Evolutionary conservation across 495 filamentous ascomycete genomes (phyloP).

Genomic region (Evernia prunastri): DNA sequence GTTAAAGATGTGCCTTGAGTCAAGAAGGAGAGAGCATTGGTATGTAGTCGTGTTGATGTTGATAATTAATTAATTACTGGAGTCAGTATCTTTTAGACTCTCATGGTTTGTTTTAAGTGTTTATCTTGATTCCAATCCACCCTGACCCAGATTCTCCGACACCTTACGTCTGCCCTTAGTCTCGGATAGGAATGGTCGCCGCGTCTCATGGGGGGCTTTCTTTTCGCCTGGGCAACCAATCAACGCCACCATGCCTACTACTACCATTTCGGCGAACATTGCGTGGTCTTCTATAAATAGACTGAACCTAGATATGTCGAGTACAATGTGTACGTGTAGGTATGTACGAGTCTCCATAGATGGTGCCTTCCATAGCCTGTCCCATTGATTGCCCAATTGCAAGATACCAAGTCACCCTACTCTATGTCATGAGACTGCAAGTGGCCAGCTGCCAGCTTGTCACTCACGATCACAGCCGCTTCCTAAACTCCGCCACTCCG

Average conservation of each 20-base stretch:
- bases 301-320: too few relatives aligned
- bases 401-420: neutral
- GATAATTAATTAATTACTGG: too few relatives aligned
- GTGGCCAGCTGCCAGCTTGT: too few relatives aligned
- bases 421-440: neutral
- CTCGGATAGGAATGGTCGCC: neutral
- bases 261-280: neutral
- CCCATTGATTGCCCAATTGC: too few relatives aligned
- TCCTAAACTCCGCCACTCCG: neutral
- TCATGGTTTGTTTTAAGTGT: too few relatives aligned
- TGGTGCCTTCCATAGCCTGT: too few relatives aligned
- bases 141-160: neutral
- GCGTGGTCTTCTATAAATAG: too few relatives aligned
- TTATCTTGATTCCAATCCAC: neutral
- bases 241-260: neutral
- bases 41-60: neutral
- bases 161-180: neutral
- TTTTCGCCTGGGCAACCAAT: constrained; percentile 6
- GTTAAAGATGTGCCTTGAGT: too few relatives aligned
- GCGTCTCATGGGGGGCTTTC: neutral
- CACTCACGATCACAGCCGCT: too few relatives aligned
- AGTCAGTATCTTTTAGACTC: too few relatives aligned
- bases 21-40: neutral
- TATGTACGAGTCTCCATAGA: too few relatives aligned
- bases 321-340: too few relatives aligned